Conservation (phyloP, 2,329 filamentous ascomycete genomes). For the Fusarium longipes region DNA sequence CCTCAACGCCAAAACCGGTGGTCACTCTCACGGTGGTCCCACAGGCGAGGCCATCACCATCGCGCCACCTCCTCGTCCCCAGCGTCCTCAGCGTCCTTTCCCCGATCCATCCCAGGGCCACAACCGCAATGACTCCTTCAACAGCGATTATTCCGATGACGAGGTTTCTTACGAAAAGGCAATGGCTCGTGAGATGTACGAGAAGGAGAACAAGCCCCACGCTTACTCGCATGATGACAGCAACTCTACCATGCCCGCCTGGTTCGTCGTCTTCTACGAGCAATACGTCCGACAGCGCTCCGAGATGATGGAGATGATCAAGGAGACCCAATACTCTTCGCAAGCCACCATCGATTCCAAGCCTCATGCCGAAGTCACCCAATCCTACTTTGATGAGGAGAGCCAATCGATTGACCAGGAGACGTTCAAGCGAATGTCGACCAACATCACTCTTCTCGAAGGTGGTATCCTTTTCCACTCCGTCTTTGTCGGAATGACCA, state of each 20-base stretch:
- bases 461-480: conserved; percentile 84
- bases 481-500: conserved; percentile 79
- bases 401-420: conserved; percentile 57
- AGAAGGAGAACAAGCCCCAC: conserved; percentile 47
- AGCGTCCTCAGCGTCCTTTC: conserved; percentile 12
- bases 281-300: conserved; percentile 71
- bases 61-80: conserved; percentile 5
- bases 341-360: conserved; percentile 48
- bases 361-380: conserved; percentile 45
- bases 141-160: conserved; percentile 10
- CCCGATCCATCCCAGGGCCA: neutral
- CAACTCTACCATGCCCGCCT: conserved; percentile 63
- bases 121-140: conserved; percentile 2
- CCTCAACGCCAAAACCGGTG: conserved; percentile 68
- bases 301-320: conserved; percentile 67
- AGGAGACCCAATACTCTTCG: conserved; percentile 38
- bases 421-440: conserved; percentile 70
- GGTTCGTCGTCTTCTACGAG: conserved; percentile 73
- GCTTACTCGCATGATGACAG: conserved; percentile 45
- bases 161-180: conserved; percentile 54
- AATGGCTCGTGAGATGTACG: conserved; percentile 54
- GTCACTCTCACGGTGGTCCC: conserved; percentile 68
- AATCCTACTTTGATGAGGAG: conserved; percentile 57
- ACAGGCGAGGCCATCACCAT: conserved; percentile 51
- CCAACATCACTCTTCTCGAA: conserved; percentile 80